Evolutionary conservation across 805 yeast species (phyloP).

Genomic region (Saccharomycopsis sp.): DNA sequence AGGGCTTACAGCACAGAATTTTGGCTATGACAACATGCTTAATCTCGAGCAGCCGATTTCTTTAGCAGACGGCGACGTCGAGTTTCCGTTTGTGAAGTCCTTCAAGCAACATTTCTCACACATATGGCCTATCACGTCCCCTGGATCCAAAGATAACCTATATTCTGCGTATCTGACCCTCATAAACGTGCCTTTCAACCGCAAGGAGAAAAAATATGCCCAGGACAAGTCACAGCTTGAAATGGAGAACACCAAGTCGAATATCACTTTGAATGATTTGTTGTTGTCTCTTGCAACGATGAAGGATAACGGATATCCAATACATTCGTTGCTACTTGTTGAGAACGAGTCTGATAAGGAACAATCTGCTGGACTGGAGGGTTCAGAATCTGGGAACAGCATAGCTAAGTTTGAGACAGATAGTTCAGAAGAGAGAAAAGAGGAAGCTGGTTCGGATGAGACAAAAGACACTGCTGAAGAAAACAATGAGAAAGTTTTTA

Average conservation of each 20-base stretch:
- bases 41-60: conserved; percentile 16
- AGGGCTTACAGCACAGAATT: conserved; percentile 47
- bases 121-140: conserved; percentile 47
- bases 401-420: background rate
- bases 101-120: conserved; percentile 35
- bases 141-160: conserved; percentile 57
- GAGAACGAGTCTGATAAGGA: conserved; percentile 26
- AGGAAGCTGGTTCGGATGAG: too few relatives aligned
- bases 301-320: conserved; percentile 48
- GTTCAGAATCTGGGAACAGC: too few relatives aligned
- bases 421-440: background rate
- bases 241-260: conserved; percentile 22
- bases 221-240: conserved; percentile 23
- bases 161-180: conserved; percentile 52
- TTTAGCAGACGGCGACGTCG: conserved; percentile 6
- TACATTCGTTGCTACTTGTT: conserved; percentile 33
- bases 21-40: conserved; percentile 29
- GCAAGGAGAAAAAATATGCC: conserved; percentile 44
- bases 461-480: background rate
- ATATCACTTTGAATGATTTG: conserved; percentile 46
- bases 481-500: conserved; percentile 16
- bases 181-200: conserved; percentile 48
- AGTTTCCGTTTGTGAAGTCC: conserved; percentile 26
- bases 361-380: conserved; percentile 19
- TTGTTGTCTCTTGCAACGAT: conserved; percentile 45